phyloP scores from a whole-genome alignment of 2,329 filamentous ascomycete species.

The Colletotrichum spaethianum region DNA sequence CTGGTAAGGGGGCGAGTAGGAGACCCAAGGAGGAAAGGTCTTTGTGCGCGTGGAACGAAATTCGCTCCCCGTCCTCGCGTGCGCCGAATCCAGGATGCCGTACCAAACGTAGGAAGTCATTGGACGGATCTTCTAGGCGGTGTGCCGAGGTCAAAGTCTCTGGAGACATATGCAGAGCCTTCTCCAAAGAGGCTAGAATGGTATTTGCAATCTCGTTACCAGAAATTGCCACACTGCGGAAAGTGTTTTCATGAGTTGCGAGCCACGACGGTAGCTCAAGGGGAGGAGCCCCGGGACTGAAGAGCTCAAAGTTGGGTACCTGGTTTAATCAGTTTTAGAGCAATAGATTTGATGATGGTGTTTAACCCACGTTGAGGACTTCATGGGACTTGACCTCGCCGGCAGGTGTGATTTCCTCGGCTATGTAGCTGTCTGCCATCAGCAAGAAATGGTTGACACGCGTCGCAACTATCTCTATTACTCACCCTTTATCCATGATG shows the following conservation, averaged over 20 bases:
- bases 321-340: not conserved
- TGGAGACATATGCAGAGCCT: not conserved
- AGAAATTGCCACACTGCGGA: not conserved
- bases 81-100: not conserved
- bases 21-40: not conserved
- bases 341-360: too few relatives aligned
- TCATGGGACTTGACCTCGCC: conserved; percentile 3
- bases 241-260: not conserved
- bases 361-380: not conserved
- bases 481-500: conserved; percentile 8
- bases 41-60: not conserved
- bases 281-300: not conserved
- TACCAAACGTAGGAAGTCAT: not conserved
- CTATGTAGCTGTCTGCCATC: conserved; percentile 4
- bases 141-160: not conserved
- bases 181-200: not conserved
- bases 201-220: conserved; percentile 1
- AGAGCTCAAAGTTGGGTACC: conserved; percentile 1
- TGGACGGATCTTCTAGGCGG: conserved; percentile 6
- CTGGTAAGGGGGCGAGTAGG: not conserved
- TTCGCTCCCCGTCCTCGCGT: not conserved
- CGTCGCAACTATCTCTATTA: too few relatives aligned
- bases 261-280: not conserved
- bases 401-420: not conserved
- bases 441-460: too few relatives aligned